Percentiles rank a stretch among this genome's conserved stretches.
Evolutionary conservation across 192 early-diverging fungal genomes (phyloP).

Genomic region (Lobulomyces angularis): DNA sequence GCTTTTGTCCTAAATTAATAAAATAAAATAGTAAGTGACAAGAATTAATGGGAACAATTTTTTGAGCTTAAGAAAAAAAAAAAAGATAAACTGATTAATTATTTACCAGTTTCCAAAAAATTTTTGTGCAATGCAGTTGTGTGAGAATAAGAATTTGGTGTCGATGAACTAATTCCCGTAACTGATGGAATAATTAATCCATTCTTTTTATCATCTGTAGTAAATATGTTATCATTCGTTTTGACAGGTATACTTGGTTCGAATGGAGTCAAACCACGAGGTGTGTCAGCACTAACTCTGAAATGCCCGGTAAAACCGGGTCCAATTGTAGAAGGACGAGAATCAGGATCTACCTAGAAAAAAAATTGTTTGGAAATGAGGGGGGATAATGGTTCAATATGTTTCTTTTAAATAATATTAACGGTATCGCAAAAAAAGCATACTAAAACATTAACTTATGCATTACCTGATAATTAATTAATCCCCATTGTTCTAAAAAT

Average conservation of each 20-base stretch:
- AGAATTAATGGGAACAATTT: conserved; percentile 1
- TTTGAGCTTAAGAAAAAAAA: background rate
- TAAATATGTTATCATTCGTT: conserved; percentile 4
- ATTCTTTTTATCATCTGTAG: conserved; percentile 3
- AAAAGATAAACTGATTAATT: background rate
- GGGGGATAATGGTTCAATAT: background rate
- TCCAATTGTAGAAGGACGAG: conserved; percentile 76
- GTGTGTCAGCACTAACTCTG: conserved; percentile 89
- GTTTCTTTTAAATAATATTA: conserved; percentile 2
- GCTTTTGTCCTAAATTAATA: too few relatives aligned
- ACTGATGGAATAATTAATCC: too few relatives aligned
- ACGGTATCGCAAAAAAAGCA: conserved; percentile 4
- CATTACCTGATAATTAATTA: conserved; percentile 94
- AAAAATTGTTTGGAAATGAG: background rate
- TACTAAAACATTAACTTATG: conserved; percentile 4
- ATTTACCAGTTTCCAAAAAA: background rate
- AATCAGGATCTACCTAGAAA: conserved; percentile 75
- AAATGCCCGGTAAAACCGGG: conserved; percentile 98
- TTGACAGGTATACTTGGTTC: conserved; percentile 29
- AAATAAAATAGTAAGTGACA: too few relatives aligned
- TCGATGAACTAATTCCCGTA: too few relatives aligned
- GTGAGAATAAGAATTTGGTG: too few relatives aligned
- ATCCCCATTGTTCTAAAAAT: conserved; percentile 97
- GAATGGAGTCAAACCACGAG: conserved; percentile 81
- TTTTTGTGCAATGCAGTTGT: too few relatives aligned